Conservation (phyloP, 2,329 filamentous ascomycete genomes). For the Ophiostoma sp. region DNA sequence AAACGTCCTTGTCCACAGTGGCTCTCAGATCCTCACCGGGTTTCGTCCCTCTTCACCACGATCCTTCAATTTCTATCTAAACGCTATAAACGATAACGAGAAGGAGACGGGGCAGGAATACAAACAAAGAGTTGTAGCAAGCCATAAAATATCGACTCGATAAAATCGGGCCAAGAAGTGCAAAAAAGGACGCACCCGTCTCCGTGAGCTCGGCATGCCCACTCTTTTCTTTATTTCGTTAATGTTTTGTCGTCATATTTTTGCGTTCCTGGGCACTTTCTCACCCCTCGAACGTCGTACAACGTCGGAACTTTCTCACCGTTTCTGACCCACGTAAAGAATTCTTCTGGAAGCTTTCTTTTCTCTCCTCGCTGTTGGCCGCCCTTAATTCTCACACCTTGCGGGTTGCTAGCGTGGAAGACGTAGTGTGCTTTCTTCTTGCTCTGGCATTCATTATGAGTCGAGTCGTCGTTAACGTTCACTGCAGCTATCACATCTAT, state of each 20-base stretch:
- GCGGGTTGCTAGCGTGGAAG: background rate
- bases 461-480: background rate
- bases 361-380: too few relatives aligned
- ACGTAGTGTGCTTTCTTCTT: background rate
- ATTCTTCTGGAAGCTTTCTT: conserved; percentile 8
- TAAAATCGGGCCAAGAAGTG: background rate
- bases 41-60: background rate
- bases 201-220: background rate
- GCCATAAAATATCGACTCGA: background rate
- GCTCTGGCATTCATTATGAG: background rate
- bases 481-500: background rate
- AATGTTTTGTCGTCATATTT: background rate
- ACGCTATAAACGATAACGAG: background rate
- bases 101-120: background rate
- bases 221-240: background rate
- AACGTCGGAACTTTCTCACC: background rate
- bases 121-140: background rate
- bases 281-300: background rate
- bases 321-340: background rate
- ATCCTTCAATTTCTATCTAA: background rate
- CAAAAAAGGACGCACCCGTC: background rate
- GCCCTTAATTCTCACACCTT: background rate
- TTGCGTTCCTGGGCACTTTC: background rate
- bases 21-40: background rate
- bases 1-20: background rate